A percentile compares a stretch with the other conserved stretches of the same genome.
These are phyloP conservation scores for Colletotrichum horii DNA, from an alignment of 2,329 filamentous ascomycete species.

Conservation along the genomic window DNA sequence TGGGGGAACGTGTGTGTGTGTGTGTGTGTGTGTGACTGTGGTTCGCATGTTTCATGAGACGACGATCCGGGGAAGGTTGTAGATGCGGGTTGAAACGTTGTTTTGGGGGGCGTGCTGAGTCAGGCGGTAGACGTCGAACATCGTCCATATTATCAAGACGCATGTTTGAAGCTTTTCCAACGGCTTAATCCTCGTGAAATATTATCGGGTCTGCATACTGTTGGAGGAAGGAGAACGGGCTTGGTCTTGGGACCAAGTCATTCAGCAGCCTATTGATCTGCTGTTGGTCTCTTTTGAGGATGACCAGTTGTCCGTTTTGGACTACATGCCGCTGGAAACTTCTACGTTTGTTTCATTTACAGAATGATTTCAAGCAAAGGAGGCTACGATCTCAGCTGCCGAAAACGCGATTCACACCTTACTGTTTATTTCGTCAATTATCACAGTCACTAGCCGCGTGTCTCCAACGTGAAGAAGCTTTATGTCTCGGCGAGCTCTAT, in stretches of 20 bases:
- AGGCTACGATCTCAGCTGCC: no score
- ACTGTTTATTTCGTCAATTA: no score
- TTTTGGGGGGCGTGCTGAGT: neutral
- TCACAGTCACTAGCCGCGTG: no score
- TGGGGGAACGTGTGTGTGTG: neutral
- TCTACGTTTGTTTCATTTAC: no score
- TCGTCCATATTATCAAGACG: neutral
- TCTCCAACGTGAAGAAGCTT: no score
- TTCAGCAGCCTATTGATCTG: neutral
- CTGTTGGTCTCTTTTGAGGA: rapidly evolving
- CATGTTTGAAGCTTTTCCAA: no score
- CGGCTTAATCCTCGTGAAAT: no score
- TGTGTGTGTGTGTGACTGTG: neutral
- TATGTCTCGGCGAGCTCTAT: neutral
- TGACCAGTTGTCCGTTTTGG: rapidly evolving
- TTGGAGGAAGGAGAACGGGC: neutral
- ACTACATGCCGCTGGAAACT: neutral
- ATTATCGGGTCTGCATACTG: no score
- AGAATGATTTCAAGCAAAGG: no score
- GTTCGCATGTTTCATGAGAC: neutral
- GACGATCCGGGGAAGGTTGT: neutral
- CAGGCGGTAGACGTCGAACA: neutral
- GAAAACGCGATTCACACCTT: no score
- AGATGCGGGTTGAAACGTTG: neutral
- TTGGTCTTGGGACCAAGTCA: neutral